phyloP scores from a whole-genome alignment of 306 rosid genomes.

The Cercis canadensis region DNA sequence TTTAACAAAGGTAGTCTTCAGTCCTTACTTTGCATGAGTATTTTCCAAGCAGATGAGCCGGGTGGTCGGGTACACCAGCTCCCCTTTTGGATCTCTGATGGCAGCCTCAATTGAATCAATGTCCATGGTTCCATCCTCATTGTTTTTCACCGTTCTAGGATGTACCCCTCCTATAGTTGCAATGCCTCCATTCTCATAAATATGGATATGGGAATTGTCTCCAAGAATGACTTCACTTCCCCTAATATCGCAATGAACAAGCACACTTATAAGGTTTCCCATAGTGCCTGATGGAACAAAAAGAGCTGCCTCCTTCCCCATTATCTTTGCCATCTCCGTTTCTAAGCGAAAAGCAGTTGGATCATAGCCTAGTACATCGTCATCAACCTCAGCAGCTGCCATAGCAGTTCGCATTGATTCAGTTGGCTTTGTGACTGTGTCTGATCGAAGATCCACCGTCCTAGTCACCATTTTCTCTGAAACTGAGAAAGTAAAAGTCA shows the following conservation, averaged over 20 bases:
- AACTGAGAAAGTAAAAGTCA: conserved; percentile 37
- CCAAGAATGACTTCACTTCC: conserved; percentile 97
- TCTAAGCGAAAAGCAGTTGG: conserved; percentile 78
- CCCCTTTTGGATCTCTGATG: conserved; percentile 73
- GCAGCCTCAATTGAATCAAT: conserved; percentile 73
- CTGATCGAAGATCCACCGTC: conserved; percentile 85
- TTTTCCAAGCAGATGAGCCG: conserved; percentile 96
- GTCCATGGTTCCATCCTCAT: conserved; percentile 89
- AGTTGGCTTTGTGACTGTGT: conserved; percentile 88
- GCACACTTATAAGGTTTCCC: conserved; percentile 93
- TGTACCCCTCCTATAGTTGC: conserved; percentile 93
- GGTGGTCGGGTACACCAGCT: conserved; percentile 73
- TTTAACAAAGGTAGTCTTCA: background rate
- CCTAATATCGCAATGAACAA: conserved; percentile 82
- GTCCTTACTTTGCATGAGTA: conserved; percentile 83
- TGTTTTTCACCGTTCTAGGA: conserved; percentile 71
- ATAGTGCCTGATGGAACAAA: conserved; percentile 96
- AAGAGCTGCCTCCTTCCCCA: conserved; percentile 88
- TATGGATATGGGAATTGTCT: conserved; percentile 71
- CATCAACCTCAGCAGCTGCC: conserved; percentile 92
- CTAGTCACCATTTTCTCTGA: conserved; percentile 67
- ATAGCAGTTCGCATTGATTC: conserved; percentile 83
- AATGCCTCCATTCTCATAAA: conserved; percentile 91
- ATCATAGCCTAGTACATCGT: conserved; percentile 73
- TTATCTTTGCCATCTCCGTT: conserved; percentile 70